Percentiles rank a stretch among this genome's conserved stretches.
phyloP scores from a whole-genome alignment of 140 eudicot species.

The Flaveria floridana region DNA sequence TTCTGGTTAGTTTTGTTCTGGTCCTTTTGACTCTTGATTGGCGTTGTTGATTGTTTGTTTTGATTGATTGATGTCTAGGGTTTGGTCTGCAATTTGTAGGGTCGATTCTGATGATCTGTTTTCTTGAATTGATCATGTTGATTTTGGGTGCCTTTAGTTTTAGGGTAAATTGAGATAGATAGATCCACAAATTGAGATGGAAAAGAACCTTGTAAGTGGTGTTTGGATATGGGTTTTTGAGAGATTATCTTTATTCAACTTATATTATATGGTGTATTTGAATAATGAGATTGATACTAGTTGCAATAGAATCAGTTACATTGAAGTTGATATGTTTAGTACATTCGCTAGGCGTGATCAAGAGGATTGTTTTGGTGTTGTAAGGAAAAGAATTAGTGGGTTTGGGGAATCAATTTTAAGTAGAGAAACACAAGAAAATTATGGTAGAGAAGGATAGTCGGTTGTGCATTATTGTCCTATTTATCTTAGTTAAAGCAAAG shows the following conservation, averaged over 20 bases:
- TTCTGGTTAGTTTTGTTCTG: conserved; percentile 44
- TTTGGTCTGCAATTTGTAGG: not conserved
- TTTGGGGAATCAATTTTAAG: too few relatives aligned
- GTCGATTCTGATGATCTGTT: not conserved
- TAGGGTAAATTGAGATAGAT: not conserved
- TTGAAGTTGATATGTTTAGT: not conserved
- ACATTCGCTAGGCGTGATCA: too few relatives aligned
- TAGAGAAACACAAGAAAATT: too few relatives aligned
- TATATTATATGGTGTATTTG: not conserved
- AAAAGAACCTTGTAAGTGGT: not conserved
- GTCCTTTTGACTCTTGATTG: not conserved
- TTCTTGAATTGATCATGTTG: too few relatives aligned
- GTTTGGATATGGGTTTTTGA: not conserved
- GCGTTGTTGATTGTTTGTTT: not conserved
- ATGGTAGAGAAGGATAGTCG: too few relatives aligned
- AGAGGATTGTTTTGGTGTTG: too few relatives aligned
- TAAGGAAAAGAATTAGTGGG: too few relatives aligned
- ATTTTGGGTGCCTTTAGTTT: too few relatives aligned
- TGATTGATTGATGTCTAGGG: not conserved
- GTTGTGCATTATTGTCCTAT: too few relatives aligned
- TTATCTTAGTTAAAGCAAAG: too few relatives aligned
- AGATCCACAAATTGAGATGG: not conserved
- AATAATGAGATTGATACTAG: not conserved
- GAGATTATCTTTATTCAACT: not conserved
- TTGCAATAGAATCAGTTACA: not conserved